A percentile compares a stretch with the other conserved stretches of the same genome.
phyloP scores from a whole-genome alignment of 2,329 filamentous ascomycete species.

The Cladophialophora yegresii region DNA sequence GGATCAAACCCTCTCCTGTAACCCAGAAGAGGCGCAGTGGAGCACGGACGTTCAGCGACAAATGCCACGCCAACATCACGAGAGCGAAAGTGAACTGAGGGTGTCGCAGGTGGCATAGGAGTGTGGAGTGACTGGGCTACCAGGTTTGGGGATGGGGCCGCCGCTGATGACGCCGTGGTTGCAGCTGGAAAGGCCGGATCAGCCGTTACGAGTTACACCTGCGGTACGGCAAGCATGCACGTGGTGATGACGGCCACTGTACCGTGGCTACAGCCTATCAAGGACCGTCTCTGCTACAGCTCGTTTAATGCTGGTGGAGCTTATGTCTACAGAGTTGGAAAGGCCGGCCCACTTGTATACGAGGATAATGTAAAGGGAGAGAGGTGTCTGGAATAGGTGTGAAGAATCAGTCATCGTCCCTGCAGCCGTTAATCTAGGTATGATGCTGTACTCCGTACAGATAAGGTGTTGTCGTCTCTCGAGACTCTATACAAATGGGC shows the following conservation, averaged over 20 bases:
- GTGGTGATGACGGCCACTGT: neutral
- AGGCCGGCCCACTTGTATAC: neutral
- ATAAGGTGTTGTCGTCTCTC: neutral
- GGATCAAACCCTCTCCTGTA: conserved; percentile 21
- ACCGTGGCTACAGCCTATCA: neutral
- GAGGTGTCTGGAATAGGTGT: neutral
- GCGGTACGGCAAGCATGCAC: neutral
- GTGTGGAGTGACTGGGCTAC: conserved; percentile 11
- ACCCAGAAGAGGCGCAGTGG: conserved; percentile 15
- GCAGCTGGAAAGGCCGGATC: conserved; percentile 5
- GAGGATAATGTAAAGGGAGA: neutral
- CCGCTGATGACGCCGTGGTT: neutral
- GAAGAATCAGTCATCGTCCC: neutral
- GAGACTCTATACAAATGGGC: neutral
- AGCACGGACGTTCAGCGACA: neutral
- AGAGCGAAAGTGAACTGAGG: neutral
- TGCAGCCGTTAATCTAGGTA: neutral
- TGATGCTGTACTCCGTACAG: neutral
- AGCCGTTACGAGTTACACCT: neutral
- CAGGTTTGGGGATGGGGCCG: neutral
- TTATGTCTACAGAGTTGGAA: neutral
- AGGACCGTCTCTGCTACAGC: neutral
- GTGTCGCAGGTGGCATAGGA: conserved; percentile 3
- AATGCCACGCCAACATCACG: neutral
- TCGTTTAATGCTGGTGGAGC: neutral